Percentiles rank a stretch among this genome's conserved stretches.
These are phyloP conservation scores for Abelmoschus esculentus DNA, from an alignment of 345 rosid genomes.

Conservation along the genomic window DNA sequence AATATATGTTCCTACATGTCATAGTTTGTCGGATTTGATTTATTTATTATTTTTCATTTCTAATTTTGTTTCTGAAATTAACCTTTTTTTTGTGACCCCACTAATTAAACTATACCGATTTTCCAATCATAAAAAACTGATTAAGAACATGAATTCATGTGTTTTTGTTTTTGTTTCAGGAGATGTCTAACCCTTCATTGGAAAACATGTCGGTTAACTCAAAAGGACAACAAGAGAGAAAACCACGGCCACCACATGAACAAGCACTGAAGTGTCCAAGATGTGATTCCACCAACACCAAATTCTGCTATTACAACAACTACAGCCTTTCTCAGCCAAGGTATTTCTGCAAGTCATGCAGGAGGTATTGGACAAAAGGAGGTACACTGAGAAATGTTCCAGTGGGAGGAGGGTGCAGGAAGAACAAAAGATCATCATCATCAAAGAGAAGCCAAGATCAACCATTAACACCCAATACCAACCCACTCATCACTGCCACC, in stretches of 20 bases:
- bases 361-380: slow-evolving; percentile 86
- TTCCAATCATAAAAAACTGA: no score
- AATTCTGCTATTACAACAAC: slow-evolving; percentile 89
- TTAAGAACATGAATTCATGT: background rate
- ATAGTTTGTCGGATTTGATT: background rate
- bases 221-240: slow-evolving; percentile 47
- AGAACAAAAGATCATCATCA: slow-evolving; percentile 49
- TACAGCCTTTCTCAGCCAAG: slow-evolving; percentile 80
- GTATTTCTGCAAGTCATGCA: slow-evolving; percentile 79
- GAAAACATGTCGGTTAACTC: slow-evolving; percentile 62
- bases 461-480: slow-evolving; percentile 20
- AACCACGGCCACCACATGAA: slow-evolving; percentile 53
- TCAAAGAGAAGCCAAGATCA: slow-evolving; percentile 43
- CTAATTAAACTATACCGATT: background rate
- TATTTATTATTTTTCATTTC: background rate
- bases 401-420: slow-evolving; percentile 77
- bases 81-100: no score
- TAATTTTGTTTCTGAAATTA: no score
- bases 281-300: slow-evolving; percentile 77
- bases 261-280: slow-evolving; percentile 66
- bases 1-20: background rate
- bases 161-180: slow-evolving; percentile 22
- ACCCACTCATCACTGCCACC: slow-evolving; percentile 16
- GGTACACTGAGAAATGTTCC: slow-evolving; percentile 77
- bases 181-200: slow-evolving; percentile 43